phyloP scores from a whole-genome alignment of 306 rosid species.

The Prosopis cineraria region DNA sequence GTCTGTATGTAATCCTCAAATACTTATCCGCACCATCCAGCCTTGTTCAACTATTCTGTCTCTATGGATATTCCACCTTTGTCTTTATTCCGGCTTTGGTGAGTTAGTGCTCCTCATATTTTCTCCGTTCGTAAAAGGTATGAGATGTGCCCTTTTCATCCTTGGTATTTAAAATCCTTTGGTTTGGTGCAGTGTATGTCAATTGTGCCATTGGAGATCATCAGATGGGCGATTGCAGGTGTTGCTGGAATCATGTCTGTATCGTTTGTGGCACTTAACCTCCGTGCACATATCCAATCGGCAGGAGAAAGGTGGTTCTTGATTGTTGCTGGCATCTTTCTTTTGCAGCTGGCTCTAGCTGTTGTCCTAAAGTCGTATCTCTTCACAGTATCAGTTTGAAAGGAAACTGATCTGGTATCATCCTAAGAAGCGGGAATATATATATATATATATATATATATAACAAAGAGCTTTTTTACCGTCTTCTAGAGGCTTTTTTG shows the following conservation, averaged over 20 bases:
- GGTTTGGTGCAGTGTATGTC: slow-evolving; percentile 81
- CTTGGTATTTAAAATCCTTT: slow-evolving; percentile 9
- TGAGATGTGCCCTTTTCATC: slow-evolving; percentile 3
- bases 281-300: slow-evolving; percentile 83
- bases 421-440: slow-evolving; percentile 34
- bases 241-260: slow-evolving; percentile 95
- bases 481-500: slow-evolving; percentile 36
- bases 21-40: slow-evolving; percentile 94
- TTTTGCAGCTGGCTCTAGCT: slow-evolving; percentile 88
- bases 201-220: slow-evolving; percentile 72
- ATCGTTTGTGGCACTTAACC: slow-evolving; percentile 87
- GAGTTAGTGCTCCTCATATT: slow-evolving; percentile 37
- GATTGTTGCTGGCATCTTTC: slow-evolving; percentile 87
- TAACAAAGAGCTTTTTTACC: slow-evolving; percentile 32
- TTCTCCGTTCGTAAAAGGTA: slow-evolving; percentile 6
- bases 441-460: slow-evolving; percentile 66
- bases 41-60: slow-evolving; percentile 88
- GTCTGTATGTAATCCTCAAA: slow-evolving; percentile 77
- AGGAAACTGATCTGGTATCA: slow-evolving; percentile 26
- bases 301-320: slow-evolving; percentile 94
- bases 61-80: slow-evolving; percentile 91
- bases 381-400: slow-evolving; percentile 77
- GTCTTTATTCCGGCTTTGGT: slow-evolving; percentile 95
- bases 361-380: slow-evolving; percentile 77
- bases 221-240: slow-evolving; percentile 87